A percentile compares a stretch with the other conserved stretches of the same genome.
Evolutionary conservation across 495 filamentous ascomycete species (phyloP).

Genomic region (Aspergillus conjunctus): DNA sequence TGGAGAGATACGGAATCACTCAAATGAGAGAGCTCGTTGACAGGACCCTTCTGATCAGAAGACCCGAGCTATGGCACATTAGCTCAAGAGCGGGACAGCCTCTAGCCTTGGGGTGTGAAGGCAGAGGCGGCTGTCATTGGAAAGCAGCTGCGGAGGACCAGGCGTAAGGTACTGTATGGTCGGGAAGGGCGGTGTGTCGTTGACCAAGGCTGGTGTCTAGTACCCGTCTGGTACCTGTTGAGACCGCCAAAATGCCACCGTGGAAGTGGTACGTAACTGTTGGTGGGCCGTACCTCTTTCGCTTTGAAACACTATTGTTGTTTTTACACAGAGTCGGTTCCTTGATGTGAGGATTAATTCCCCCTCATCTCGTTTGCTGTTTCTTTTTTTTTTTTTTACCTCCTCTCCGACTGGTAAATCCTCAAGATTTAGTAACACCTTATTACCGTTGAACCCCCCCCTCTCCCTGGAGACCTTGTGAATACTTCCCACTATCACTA

Average conservation of each 20-base stretch:
- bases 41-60: slow-evolving; percentile 11
- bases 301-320: background rate
- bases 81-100: slow-evolving; percentile 16
- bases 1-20: background rate
- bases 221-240: background rate
- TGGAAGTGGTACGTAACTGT: slow-evolving; percentile 11
- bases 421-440: background rate
- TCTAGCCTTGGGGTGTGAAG: slow-evolving; percentile 17
- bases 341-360: background rate
- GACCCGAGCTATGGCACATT: slow-evolving; percentile 8
- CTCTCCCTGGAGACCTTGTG: background rate
- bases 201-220: background rate
- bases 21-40: background rate
- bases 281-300: slow-evolving; percentile 21
- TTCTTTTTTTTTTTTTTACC: slow-evolving; percentile 7
- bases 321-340: too few species aligned
- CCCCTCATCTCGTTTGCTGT: slow-evolving; percentile 10
- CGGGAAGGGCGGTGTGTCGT: slow-evolving; percentile 4
- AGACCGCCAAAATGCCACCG: background rate
- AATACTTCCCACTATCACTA: slow-evolving; percentile 1
- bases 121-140: slow-evolving; percentile 13
- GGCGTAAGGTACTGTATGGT: background rate
- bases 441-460: background rate
- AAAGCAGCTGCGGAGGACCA: background rate
- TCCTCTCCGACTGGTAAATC: too few species aligned